phyloP scores from a whole-genome alignment of 2,329 filamentous ascomycete genomes.

The Sporothrix humicola region DNA sequence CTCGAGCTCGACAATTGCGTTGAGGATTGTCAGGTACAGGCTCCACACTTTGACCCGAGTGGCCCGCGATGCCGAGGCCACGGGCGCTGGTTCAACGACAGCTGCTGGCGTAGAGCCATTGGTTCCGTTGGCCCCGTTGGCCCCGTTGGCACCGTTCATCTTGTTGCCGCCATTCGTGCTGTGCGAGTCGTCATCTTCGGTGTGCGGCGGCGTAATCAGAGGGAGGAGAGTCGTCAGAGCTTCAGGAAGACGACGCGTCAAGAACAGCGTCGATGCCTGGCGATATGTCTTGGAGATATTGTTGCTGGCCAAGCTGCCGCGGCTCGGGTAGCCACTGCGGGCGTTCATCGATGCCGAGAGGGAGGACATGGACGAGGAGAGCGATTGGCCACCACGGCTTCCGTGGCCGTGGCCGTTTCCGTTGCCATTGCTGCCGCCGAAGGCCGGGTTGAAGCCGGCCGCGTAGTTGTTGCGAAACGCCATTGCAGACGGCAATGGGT shows the following conservation, averaged over 20 bases:
- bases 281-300: conserved; percentile 92
- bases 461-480: conserved; percentile 53
- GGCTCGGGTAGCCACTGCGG: conserved; percentile 55
- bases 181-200: conserved; percentile 48
- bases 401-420: conserved; percentile 24
- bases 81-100: conserved; percentile 66
- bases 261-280: conserved; percentile 89
- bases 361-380: conserved; percentile 62
- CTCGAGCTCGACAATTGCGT: conserved; percentile 87
- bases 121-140: not conserved
- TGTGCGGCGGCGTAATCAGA: conserved; percentile 68
- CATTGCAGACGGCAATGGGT: conserved; percentile 45
- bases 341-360: conserved; percentile 67
- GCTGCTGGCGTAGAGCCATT: conserved; percentile 48
- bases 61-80: conserved; percentile 78
- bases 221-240: conserved; percentile 84
- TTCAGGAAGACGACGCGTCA: conserved; percentile 91
- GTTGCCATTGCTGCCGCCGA: conserved; percentile 49
- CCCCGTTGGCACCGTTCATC: not conserved
- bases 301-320: conserved; percentile 31
- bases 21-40: conserved; percentile 90
- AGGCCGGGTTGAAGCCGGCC: conserved; percentile 55
- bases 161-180: not conserved
- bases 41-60: conserved; percentile 97
- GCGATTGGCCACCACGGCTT: conserved; percentile 40